Conservation (phyloP, 208 protist species). For the Acanthamoeba triangularis region DNA sequence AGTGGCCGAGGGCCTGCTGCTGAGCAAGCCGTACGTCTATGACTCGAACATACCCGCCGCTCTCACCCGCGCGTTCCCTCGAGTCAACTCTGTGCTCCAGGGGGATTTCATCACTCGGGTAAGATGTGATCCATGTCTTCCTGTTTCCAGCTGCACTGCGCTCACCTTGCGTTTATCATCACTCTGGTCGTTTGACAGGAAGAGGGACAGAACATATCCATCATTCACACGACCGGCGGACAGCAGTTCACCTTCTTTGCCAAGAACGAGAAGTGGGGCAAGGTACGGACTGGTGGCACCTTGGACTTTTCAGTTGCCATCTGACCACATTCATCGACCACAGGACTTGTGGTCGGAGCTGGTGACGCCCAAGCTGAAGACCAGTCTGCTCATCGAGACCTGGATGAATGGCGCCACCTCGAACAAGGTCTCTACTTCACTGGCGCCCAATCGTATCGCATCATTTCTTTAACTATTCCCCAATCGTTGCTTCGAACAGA, state of each 20-base stretch:
- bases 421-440: conserved; percentile 12
- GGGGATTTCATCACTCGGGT: conserved; percentile 12
- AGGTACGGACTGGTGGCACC: not conserved
- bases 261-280: conserved; percentile 82
- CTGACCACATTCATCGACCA: not conserved
- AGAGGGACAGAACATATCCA: not conserved
- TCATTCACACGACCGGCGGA: not conserved
- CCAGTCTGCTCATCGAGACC: conserved; percentile 73
- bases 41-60: conserved; percentile 38
- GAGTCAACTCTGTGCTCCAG: not conserved
- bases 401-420: conserved; percentile 82
- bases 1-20: conserved; percentile 1
- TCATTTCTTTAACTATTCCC: not conserved
- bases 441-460: too few species aligned
- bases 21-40: conserved; percentile 60
- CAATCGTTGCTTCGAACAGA: conserved; percentile 5
- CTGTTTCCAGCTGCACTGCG: not conserved
- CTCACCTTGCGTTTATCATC: not conserved
- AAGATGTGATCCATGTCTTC: not conserved
- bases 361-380: conserved; percentile 62
- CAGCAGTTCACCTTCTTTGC: conserved; percentile 68
- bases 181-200: not conserved
- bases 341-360: conserved; percentile 81
- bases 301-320: too few species aligned
- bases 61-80: not conserved